phyloP scores from a whole-genome alignment of 495 filamentous ascomycete genomes.

The Articulospora tetracladia region DNA sequence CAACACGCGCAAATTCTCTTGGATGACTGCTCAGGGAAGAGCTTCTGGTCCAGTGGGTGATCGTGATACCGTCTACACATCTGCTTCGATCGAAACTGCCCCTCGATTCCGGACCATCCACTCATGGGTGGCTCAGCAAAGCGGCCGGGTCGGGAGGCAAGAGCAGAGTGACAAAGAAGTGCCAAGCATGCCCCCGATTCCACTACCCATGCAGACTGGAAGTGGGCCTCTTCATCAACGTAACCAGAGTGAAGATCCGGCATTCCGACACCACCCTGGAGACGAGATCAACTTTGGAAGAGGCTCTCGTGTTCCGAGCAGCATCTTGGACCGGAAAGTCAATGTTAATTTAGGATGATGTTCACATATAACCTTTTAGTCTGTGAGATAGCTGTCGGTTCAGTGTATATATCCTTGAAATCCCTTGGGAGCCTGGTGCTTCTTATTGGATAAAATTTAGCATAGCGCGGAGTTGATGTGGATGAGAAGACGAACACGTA shows the following conservation, averaged over 20 bases:
- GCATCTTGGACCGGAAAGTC: constrained; percentile 23
- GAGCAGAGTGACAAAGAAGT: constrained; percentile 8
- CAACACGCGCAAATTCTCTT: constrained; percentile 18
- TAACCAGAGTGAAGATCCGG: constrained; percentile 18
- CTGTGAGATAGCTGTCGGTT: constrained; percentile 1
- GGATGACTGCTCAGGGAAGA: constrained; percentile 12
- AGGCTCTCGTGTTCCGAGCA: constrained; percentile 22
- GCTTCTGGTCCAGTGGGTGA: constrained; percentile 1
- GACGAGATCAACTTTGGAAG: constrained; percentile 18
- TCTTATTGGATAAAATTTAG: constrained; percentile 7
- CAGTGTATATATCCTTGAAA: constrained; percentile 16
- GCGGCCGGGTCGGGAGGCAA: constrained; percentile 16
- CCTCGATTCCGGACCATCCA: constrained; percentile 53
- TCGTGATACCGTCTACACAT: constrained; percentile 34
- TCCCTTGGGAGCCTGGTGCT: constrained; percentile 20
- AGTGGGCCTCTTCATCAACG: constrained; percentile 9
- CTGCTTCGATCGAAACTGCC: constrained; percentile 39
- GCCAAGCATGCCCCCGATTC: constrained; percentile 20
- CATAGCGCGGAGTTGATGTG: constrained; percentile 17
- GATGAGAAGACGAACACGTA: not conserved
- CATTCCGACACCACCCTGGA: constrained; percentile 23
- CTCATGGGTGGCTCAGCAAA: constrained; percentile 61
- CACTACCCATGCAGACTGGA: constrained; percentile 6
- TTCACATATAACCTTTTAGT: not conserved
- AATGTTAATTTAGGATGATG: constrained; percentile 6